Percentiles rank a stretch among this genome's conserved stretches.
Conservation (phyloP, 768 basidiomycete genomes). For the Phanerochaete sordida region DNA sequence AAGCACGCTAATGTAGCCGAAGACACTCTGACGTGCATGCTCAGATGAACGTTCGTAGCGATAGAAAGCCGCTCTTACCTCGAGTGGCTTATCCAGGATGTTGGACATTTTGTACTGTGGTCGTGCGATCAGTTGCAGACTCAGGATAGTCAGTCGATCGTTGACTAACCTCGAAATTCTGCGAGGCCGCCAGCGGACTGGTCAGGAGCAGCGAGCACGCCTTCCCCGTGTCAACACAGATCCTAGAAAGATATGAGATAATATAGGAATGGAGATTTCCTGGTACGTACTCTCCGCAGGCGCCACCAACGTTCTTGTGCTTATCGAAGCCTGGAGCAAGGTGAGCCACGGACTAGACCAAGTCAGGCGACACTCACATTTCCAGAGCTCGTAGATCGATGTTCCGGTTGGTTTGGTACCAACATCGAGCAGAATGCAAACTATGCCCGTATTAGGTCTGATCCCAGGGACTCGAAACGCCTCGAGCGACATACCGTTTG, state of each 20-base stretch:
- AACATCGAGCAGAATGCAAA: conserved; percentile 90
- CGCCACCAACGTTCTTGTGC: conserved; percentile 84
- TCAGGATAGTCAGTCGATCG: not conserved
- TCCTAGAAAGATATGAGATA: conserved; percentile 36
- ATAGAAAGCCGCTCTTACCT: conserved; percentile 44
- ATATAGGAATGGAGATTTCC: not conserved
- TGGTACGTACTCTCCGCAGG: conserved; percentile 81
- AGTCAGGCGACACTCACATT: conserved; percentile 44
- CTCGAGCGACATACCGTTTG: conserved; percentile 59
- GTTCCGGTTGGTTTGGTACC: conserved; percentile 95
- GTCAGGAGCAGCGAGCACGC: conserved; percentile 67
- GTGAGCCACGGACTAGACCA: not conserved
- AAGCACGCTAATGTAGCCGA: conserved; percentile 83
- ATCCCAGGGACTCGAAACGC: not conserved
- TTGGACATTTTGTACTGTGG: conserved; percentile 91
- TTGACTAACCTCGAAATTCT: conserved; percentile 80
- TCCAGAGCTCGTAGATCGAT: conserved; percentile 96
- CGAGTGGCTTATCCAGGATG: conserved; percentile 92
- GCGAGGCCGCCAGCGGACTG: conserved; percentile 84
- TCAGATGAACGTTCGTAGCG: not conserved
- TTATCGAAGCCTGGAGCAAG: conserved; percentile 68
- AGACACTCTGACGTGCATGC: conserved; percentile 55
- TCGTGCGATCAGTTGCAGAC: not conserved
- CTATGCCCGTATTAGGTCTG: conserved; percentile 32
- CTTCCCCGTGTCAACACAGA: conserved; percentile 78